Base-by-base conservation (phyloP, 495 filamentous ascomycete species). In the Aspergillus indologenus region DNA sequence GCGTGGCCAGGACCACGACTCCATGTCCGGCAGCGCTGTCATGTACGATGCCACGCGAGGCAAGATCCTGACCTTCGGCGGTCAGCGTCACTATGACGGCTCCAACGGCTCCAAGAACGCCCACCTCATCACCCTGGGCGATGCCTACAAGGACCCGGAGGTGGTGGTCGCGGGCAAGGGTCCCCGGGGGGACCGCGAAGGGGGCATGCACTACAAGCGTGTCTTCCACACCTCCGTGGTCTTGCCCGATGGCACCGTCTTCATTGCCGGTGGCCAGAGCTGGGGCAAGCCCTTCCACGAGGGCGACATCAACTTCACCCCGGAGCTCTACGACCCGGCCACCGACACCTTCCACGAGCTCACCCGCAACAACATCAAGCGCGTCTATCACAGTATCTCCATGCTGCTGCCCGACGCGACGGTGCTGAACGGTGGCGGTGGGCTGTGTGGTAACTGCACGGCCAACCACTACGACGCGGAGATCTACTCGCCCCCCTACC, bases 381-480 rank as follows among this genome's bases (percentile, higher is more conserved):
- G 85, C 14, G 80, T 67, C n/a, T 87, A 87, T 65, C 84, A 87
- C 59, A 80, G 71, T 50, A 59, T 79, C 8, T 81, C 78, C 0
- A 61, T 87, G 5, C 77, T 87, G 20, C 68, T 87, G 18, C 80
- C 75, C 0, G 83, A 87, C 54, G 84, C 69, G 11, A 82, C 74
- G 1, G 79, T 86, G 14, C 60, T 85, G 29, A 75, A 70, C 29
- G 82, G 75, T 34, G 85, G 84, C 8, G 79, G 84, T 20, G 83
- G 83, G 3, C 78, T 86, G 9, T 83, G 83, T 54, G 78, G 69
- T 19, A 68, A 68, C 57, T 83, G 81, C 66, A 62, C 70, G 2
- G 72, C 73, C 34, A 85, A 87, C 60, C 84, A 87, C 64, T 81
- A 76, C 53, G 83, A 87, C 61, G 77, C 66, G 4, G 80, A 86